A percentile compares a stretch with the other conserved stretches of the same genome.
These are phyloP conservation scores for Nyssa sinensis DNA, from an alignment of 148 eudicot genomes.

Conservation along the genomic window DNA sequence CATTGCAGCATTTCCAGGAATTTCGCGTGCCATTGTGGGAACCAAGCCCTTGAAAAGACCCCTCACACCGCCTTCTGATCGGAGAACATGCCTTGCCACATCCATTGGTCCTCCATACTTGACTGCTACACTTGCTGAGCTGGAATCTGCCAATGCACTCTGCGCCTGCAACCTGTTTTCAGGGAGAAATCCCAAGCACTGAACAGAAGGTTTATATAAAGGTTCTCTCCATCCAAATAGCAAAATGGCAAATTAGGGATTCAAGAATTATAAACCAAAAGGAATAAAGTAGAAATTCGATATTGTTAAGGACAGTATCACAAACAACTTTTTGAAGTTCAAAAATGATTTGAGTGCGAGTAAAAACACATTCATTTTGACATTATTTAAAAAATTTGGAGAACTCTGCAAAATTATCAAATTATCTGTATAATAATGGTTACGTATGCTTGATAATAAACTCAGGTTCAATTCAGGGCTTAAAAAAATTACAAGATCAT, in stretches of 20 bases:
- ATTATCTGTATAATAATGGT: too few relatives aligned
- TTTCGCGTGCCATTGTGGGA: conserved; percentile 92
- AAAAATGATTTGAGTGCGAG: too few relatives aligned
- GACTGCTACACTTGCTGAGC: conserved; percentile 47
- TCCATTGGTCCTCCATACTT: conserved; percentile 88
- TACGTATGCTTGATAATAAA: background rate
- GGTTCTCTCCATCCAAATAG: too few relatives aligned
- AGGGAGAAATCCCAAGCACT: conserved; percentile 1
- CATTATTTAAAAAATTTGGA: too few relatives aligned
- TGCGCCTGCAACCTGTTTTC: conserved; percentile 85
- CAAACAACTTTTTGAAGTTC: too few relatives aligned
- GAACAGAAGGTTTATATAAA: too few relatives aligned
- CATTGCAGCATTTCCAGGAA: conserved; percentile 91
- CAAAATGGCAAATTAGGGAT: too few relatives aligned
- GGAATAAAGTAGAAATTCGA: too few relatives aligned
- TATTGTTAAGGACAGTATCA: too few relatives aligned
- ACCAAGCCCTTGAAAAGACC: conserved; percentile 88
- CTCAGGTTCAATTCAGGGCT: background rate
- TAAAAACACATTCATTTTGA: too few relatives aligned
- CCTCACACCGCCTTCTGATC: conserved; percentile 71
- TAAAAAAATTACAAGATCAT: background rate
- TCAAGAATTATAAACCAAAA: too few relatives aligned
- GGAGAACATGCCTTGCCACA: conserved; percentile 66
- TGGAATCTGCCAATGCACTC: conserved; percentile 63
- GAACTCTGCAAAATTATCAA: too few relatives aligned